A percentile compares a stretch with the other conserved stretches of the same genome.
phyloP scores from a whole-genome alignment of 495 filamentous ascomycete genomes.

The Penicillium maclennaniae region DNA sequence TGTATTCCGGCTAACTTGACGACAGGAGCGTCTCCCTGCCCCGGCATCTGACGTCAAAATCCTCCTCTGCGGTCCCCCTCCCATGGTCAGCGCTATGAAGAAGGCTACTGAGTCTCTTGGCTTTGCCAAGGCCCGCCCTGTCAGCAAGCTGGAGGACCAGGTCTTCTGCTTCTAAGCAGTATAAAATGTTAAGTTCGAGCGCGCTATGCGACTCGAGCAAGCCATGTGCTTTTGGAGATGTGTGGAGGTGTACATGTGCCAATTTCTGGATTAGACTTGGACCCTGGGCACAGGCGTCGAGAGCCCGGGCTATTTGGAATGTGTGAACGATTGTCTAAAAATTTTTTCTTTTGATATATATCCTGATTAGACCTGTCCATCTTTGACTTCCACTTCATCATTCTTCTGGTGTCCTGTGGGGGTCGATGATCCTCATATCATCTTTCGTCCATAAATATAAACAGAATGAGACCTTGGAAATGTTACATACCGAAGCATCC shows the following conservation, averaged over 20 bases:
- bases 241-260: background rate
- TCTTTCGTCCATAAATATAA: too few species aligned
- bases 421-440: too few species aligned
- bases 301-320: background rate
- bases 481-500: too few species aligned
- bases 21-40: slow-evolving; percentile 72
- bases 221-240: background rate
- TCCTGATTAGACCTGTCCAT: slow-evolving; percentile 1
- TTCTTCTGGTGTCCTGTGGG: too few species aligned
- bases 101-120: slow-evolving; percentile 86
- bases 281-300: background rate
- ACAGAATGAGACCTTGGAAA: too few species aligned
- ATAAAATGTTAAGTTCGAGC: background rate
- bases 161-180: slow-evolving; percentile 87
- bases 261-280: background rate
- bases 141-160: slow-evolving; percentile 96
- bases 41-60: slow-evolving; percentile 88
- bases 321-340: background rate
- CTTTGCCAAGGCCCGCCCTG: slow-evolving; percentile 83
- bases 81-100: slow-evolving; percentile 97
- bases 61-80: slow-evolving; percentile 92
- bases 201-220: background rate
- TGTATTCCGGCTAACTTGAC: slow-evolving; percentile 11
- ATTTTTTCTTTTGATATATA: slow-evolving; percentile 2
- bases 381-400: background rate